Evolutionary conservation across 345 rosid genomes (phyloP), one percentile per base, ranked within the genome.

Genomic region (Geranium rotundifolium): DNA sequence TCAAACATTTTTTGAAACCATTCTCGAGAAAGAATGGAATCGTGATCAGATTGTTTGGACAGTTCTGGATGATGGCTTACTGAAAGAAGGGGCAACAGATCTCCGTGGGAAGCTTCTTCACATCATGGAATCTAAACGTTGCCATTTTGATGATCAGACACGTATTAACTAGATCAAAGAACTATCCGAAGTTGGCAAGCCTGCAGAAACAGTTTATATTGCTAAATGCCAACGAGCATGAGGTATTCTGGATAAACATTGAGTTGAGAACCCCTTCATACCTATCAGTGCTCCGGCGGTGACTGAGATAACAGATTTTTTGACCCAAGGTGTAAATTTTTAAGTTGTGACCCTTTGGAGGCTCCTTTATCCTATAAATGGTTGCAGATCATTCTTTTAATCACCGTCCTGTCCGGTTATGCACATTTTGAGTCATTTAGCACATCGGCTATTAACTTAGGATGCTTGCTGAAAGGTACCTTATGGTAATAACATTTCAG

Each of bases 41-140:
- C 37, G 66, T 58, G 82, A 83, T 72, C 81, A 83, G 73, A 75
- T 85, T 76, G 80, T 77, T 59, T 85, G 91, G 91, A 76, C 81
- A 34, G 80, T 85, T 23, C 69, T 85, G 73, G 39, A 81, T 68
- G 91, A 83, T 74, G 91, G 91, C 61, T 71, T 85, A 66, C 62
- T 83, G 62, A 73, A 74, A 68, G 72, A 63, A 70, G 84, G 86
- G 64, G 52, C 72, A 23, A 46, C 79, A 27, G 77, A 79, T 75
- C 39, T 74, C 19, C 75, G 84, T 72, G 70, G 79, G 76, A 69
- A 74, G 73, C 74, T 82, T 77, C 77, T 85, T 60, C 62, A 65
- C 69, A 65, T 82, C 17, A 75, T 83, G 76, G 86, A 83, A 76
- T 79, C 81, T 31, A 67, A 70, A 68, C 74, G 69, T 62, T 74